Evolutionary conservation across 441 rosid species (phyloP).

Genomic region (Erodium texanum): DNA sequence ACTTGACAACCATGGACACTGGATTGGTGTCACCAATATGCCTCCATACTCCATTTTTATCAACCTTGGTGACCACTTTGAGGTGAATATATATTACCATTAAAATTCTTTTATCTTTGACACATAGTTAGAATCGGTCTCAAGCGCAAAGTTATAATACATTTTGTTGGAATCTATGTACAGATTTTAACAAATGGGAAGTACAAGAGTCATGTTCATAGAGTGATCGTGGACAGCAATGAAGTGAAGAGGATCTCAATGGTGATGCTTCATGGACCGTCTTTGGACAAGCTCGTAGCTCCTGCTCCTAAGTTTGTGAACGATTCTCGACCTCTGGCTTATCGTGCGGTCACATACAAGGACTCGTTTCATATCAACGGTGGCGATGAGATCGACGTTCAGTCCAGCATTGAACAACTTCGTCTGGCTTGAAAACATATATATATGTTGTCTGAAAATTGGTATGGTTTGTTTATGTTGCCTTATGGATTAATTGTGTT

Average conservation of each 20-base stretch:
- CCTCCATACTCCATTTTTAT: conserved; percentile 24
- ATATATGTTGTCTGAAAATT: too few relatives aligned
- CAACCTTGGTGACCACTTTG: conserved; percentile 28
- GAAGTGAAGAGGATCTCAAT: conserved; percentile 21
- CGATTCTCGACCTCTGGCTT: conserved; percentile 11
- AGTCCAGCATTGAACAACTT: conserved; percentile 16
- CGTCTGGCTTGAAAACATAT: neutral
- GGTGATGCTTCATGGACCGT: conserved; percentile 31
- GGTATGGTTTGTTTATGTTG: too few relatives aligned
- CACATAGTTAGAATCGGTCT: too few relatives aligned
- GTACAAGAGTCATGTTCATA: conserved; percentile 30
- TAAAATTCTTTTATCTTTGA: neutral
- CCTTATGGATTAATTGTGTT: too few relatives aligned
- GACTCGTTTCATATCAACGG: conserved; percentile 21
- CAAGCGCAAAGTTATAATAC: too few relatives aligned
- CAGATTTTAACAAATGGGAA: conserved; percentile 29
- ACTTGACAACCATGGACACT: conserved; percentile 20
- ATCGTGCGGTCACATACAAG: conserved; percentile 23
- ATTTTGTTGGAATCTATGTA: too few relatives aligned
- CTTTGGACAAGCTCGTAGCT: conserved; percentile 19
- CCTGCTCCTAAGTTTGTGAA: conserved; percentile 21
- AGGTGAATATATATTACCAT: conserved; percentile 13
- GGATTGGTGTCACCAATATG: conserved; percentile 16
- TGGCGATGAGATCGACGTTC: conserved; percentile 16
- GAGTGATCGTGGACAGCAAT: conserved; percentile 23